Base-by-base conservation (phyloP, 2,329 filamentous ascomycete species). In the Sporothrix pseudoabietina region DNA sequence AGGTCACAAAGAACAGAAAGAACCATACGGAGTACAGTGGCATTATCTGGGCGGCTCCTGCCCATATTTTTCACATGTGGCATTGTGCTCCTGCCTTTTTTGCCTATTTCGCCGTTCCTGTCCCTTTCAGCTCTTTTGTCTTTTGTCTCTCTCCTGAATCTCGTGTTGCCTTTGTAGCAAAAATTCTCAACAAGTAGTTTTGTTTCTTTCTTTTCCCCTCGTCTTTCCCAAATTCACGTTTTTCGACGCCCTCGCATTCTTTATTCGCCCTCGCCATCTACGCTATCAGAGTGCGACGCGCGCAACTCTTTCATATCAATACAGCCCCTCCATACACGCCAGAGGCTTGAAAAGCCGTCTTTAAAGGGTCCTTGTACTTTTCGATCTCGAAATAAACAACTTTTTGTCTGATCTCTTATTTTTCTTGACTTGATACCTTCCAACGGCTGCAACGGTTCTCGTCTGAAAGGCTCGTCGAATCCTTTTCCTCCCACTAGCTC, bases 1-100 rank as follows among this genome's bases (percentile, higher is more conserved):
- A 71, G 69, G 26, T 32, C 54, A 61, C 55, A 61, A 35, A 57
- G 54, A 30, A 49, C 54, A 49, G 39, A 61, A 35, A 57, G 54
- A 30, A 49, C 39, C 22, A 26, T 7, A 55, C n/a, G n/a, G n/a
- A n/a, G n/a, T n/a, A n/a, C 26, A 6, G 35, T n/a, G 39, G 16
- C 41, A 47, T 49, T 61, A 35, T 71, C 44, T 68, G 41, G 63
- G 63, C 41, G n/a, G 41, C n/a, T 35, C 69, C 39, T 71, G 44
- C 70, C 57, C 44, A n/a, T 63, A 54, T 54, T 71, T 63, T 72
- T 54, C 16, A 52, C 70, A 66, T 66, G 70, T 72, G 59, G 70
- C 59, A n/a, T 52, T 72, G 32, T 72, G 47, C 41, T 59, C 39
- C 69, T 71, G 32, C 68, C 68, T n/a, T 32, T 57, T 57, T 41